Evolutionary conservation across 139 green algal genomes (phyloP).

Genomic region (Pseudopediastrum boryanum): DNA sequence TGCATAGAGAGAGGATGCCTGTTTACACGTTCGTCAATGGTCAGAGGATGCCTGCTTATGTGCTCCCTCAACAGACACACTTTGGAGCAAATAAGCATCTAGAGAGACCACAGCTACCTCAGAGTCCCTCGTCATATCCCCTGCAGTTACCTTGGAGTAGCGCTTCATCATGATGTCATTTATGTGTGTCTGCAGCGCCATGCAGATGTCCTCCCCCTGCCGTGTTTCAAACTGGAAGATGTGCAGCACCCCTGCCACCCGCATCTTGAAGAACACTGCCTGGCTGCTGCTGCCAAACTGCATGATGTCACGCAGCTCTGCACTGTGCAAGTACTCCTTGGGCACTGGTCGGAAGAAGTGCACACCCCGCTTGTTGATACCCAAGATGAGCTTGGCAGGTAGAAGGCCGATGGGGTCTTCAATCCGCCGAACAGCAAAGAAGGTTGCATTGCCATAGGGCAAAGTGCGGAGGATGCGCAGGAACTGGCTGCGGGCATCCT

Average conservation of each 20-base stretch:
- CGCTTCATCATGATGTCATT: conserved; percentile 98
- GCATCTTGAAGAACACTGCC: conserved; percentile 99
- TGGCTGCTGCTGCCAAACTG: conserved; percentile 87
- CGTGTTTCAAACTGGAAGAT: conserved; percentile 98
- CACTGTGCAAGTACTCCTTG: conserved; percentile 97
- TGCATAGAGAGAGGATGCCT: too few relatives aligned
- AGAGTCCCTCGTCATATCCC: too few relatives aligned
- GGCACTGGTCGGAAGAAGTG: conserved; percentile 92
- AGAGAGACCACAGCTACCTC: too few relatives aligned
- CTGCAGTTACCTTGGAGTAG: conserved; percentile 81
- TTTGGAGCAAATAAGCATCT: too few relatives aligned
- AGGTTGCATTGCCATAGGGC: conserved; percentile 88
- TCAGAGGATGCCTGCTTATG: too few relatives aligned
- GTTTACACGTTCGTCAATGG: too few relatives aligned
- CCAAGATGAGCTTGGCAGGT: conserved; percentile 91
- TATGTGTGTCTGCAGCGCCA: conserved; percentile 98
- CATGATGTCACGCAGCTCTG: conserved; percentile 98
- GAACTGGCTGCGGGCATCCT: conserved; percentile 91
- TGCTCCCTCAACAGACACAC: too few relatives aligned
- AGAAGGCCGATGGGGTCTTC: conserved; percentile 97
- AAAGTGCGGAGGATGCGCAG: conserved; percentile 93
- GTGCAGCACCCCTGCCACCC: conserved; percentile 94
- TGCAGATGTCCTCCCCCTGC: conserved; percentile 97
- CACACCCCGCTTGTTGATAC: conserved; percentile 96
- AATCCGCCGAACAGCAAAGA: conserved; percentile 50